phyloP scores from a whole-genome alignment of 257 asterid species.

The Solanum chiquidenum region DNA sequence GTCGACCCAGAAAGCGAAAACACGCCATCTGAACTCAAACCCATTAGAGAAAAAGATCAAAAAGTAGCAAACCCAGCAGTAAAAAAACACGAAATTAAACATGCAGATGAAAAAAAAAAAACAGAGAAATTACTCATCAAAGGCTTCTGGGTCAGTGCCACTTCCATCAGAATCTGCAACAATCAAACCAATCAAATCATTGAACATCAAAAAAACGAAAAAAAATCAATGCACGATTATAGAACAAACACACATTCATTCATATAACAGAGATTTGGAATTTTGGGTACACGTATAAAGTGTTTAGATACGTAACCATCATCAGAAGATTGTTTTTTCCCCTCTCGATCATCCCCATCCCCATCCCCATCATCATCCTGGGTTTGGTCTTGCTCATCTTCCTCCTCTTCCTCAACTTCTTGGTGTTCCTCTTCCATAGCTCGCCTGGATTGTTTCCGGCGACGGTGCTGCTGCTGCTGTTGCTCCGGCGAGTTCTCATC shows the following conservation, averaged over 20 bases:
- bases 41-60: neutral
- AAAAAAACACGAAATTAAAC: neutral
- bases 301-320: conserved; percentile 7
- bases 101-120: conserved; percentile 8
- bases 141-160: conserved; percentile 36
- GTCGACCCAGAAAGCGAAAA: neutral
- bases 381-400: neutral
- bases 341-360: conserved; percentile 6
- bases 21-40: neutral
- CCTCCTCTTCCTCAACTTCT: neutral
- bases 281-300: neutral
- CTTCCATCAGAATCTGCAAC: conserved; percentile 30
- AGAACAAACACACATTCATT: neutral
- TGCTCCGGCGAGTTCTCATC: conserved; percentile 3
- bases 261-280: neutral
- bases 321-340: conserved; percentile 4
- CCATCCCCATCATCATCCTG: neutral
- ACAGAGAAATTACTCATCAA: conserved; percentile 17
- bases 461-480: neutral
- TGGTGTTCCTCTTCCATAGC: neutral
- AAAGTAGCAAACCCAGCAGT: neutral
- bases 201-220: neutral
- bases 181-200: neutral
- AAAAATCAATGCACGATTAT: neutral
- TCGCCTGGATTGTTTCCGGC: conserved; percentile 17